Conservation (phyloP, 495 filamentous ascomycete species). For the Penicillium psychrofluorescens region DNA sequence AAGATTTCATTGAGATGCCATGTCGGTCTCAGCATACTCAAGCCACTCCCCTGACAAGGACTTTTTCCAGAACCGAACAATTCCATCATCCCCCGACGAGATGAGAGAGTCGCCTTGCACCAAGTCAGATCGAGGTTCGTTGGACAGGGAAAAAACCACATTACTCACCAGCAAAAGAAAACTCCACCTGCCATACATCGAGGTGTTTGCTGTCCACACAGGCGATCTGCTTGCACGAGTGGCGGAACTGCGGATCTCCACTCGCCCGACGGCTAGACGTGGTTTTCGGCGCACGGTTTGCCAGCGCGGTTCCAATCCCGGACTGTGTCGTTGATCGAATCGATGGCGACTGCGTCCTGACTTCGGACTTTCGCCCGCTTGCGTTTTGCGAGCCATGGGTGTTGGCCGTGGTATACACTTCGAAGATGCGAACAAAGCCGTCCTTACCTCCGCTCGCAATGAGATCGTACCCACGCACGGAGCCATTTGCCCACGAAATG, state of each 20-base stretch:
- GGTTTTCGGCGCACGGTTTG: constrained; percentile 28
- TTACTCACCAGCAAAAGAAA: constrained; percentile 38
- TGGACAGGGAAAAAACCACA: not conserved
- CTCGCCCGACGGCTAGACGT: constrained; percentile 25
- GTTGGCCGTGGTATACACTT: constrained; percentile 52
- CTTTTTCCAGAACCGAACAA: constrained; percentile 46
- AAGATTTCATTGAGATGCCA: constrained; percentile 24
- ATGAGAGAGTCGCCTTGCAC: constrained; percentile 39
- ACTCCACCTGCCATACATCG: constrained; percentile 44
- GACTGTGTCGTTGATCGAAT: constrained; percentile 36
- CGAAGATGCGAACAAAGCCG: constrained; percentile 77
- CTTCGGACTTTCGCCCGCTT: constrained; percentile 24
- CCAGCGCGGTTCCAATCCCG: constrained; percentile 45
- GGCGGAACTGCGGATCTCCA: constrained; percentile 32
- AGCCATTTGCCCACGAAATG: constrained; percentile 86
- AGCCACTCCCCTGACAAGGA: constrained; percentile 41
- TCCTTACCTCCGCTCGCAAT: constrained; percentile 91
- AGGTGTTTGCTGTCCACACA: constrained; percentile 43
- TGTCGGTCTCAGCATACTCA: constrained; percentile 43
- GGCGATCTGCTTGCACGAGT: constrained; percentile 39
- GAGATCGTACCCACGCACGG: constrained; percentile 78
- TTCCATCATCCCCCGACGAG: constrained; percentile 42
- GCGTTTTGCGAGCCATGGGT: constrained; percentile 19
- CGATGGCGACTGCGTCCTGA: constrained; percentile 26
- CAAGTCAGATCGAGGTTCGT: not conserved